Base-by-base conservation (phyloP, 768 basidiomycete genomes). In the Pisolithus orientalis region DNA sequence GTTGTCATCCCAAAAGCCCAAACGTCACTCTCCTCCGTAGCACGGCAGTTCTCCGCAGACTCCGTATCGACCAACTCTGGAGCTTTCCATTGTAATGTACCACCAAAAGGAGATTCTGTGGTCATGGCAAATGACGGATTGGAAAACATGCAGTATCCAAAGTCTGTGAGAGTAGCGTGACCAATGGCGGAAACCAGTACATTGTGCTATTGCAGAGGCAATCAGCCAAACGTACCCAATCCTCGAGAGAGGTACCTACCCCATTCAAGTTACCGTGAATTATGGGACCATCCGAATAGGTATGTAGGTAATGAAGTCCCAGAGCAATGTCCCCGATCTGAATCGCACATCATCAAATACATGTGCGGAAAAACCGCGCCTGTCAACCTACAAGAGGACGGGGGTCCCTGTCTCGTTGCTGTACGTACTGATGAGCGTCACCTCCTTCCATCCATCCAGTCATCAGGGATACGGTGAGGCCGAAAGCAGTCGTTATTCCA, bases 391-490 rank as follows among this genome's bases (percentile, higher is more conserved):
- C 21, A 21, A 21, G 21, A 21, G 21, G 21, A 21, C 21, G 21
- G 2, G 21, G 21, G 21, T 21, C 21, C 44, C 28, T 16, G 6
- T 4, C 6, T 7, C 5, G 4, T 14, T 45, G 27, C 17, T 45
- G 44, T 28, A 45, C 44, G 21, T 45, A 45, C 13, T 45, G 27
- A 45, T 45, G 29, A 4, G 44, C 44, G 21, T 45, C 29, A 10
- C 44, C 44, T 14, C 4, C 4, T 9, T 11, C 5, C 44, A 45
- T 45, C 44, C 44, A 45, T 45, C 31, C 27, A 5, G 29, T 29
- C 16, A 64, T 51, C 53, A 60, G 58, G 13, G 62, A 62, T 27
- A 47, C 25, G 2, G 57, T 57, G 14, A 57, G 56, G 51, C 51
- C 58, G 42, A 21, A 17, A 43, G 53, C 56, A 25, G 51, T 57